Percentiles rank a stretch among this genome's conserved stretches.
These are phyloP conservation scores for Mycena citricolor DNA, from an alignment of 1,284 basidiomycete genomes.

Conservation along the genomic window DNA sequence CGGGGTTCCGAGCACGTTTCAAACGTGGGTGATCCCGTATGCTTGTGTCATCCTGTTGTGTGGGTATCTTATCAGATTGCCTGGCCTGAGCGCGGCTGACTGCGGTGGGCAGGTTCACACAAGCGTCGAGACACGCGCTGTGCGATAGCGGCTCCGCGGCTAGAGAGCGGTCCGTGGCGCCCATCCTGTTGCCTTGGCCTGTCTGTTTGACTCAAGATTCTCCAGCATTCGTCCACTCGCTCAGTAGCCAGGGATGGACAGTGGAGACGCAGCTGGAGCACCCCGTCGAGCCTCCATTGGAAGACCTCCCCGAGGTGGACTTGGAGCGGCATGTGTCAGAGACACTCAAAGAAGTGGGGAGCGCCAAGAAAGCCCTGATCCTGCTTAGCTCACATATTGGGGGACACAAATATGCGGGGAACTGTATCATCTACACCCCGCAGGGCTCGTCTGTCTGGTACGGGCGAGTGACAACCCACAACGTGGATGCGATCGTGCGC, in stretches of 20 bases:
- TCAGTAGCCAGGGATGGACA: conserved; percentile 70
- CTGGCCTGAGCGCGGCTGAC: conserved; percentile 8
- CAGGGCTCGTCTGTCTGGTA: conserved; percentile 51
- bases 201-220: conserved; percentile 13
- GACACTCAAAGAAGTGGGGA: conserved; percentile 52
- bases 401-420: conserved; percentile 90
- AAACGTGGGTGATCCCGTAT: conserved; percentile 75
- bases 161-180: conserved; percentile 61
- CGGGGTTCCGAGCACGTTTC: conserved; percentile 45
- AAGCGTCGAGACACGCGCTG: conserved; percentile 90
- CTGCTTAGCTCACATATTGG: conserved; percentile 87
- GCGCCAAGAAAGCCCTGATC: conserved; percentile 66
- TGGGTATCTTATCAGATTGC: conserved; percentile 39
- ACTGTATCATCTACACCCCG: conserved; percentile 64
- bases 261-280: conserved; percentile 76
- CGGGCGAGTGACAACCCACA: conserved; percentile 88
- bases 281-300: conserved; percentile 57
- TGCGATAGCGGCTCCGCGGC: conserved; percentile 79
- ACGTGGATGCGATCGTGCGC: conserved; percentile 83
- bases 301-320: conserved; percentile 48
- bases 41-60: conserved; percentile 80
- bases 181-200: conserved; percentile 10
- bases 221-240: conserved; percentile 58
- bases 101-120: conserved; percentile 70
- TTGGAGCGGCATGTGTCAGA: conserved; percentile 41